Evolutionary conservation across 2,329 filamentous ascomycete species (phyloP).

Genomic region (Colletotrichum incanum): DNA sequence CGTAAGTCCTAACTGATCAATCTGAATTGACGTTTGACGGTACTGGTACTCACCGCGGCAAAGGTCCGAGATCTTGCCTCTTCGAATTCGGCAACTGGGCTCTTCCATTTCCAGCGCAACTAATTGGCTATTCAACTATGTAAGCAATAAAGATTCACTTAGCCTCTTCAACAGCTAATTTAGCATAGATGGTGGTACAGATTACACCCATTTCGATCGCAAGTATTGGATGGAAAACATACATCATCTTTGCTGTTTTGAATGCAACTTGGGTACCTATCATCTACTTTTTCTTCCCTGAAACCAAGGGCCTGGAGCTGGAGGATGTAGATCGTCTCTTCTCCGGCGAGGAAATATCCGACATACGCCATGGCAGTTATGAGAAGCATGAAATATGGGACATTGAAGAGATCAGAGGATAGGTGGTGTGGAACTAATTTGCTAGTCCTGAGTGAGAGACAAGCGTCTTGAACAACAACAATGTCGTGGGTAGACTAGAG

Average conservation of each 20-base stretch:
- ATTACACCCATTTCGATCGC: constrained; percentile 42
- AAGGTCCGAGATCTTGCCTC: constrained; percentile 53
- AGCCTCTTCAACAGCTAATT: neutral
- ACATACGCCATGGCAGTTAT: constrained; percentile 29
- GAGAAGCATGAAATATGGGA: constrained; percentile 31
- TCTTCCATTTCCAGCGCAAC: constrained; percentile 53
- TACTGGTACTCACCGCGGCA: neutral
- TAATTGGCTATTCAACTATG: constrained; percentile 55
- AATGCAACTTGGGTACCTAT: constrained; percentile 50
- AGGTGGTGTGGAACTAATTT: neutral
- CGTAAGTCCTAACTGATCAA: constrained; percentile 40
- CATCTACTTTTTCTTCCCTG: constrained; percentile 53
- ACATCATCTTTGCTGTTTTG: constrained; percentile 50
- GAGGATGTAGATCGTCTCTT: constrained; percentile 55
- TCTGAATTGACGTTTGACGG: fast-evolving
- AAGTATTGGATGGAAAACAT: constrained; percentile 44
- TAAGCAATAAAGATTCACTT: constrained; percentile 37
- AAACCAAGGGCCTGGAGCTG: constrained; percentile 57
- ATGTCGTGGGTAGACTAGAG: neutral
- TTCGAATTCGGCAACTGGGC: constrained; percentile 51
- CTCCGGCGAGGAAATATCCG: constrained; percentile 45
- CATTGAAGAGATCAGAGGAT: constrained; percentile 23
- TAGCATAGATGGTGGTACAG: constrained; percentile 41
- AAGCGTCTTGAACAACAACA: neutral
- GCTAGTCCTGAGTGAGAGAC: neutral